A percentile compares a stretch with the other conserved stretches of the same genome.
Conservation (phyloP, 2,329 filamentous ascomycete species). For the Colletotrichum orchidophilum region DNA sequence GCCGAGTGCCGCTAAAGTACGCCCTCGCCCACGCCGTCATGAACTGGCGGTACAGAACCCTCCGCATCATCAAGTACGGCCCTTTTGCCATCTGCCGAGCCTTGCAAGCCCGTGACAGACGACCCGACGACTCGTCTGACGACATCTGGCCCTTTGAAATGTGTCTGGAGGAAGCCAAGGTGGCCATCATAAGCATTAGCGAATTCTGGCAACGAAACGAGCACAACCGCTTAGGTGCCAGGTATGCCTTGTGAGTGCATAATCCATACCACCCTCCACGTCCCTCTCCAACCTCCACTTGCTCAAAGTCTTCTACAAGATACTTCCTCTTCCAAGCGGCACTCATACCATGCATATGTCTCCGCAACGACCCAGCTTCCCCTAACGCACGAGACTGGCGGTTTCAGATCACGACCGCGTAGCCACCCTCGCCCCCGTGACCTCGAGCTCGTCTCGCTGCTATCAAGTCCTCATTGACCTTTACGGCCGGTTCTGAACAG, state of each 20-base stretch:
- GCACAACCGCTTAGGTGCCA: constrained; percentile 51
- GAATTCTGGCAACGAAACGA: constrained; percentile 48
- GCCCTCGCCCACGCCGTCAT: constrained; percentile 52
- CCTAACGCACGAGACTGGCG: constrained; percentile 50
- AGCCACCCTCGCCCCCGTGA: constrained; percentile 47
- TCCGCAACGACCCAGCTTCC: constrained; percentile 52
- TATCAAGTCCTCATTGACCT: constrained; percentile 51
- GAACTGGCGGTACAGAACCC: constrained; percentile 54
- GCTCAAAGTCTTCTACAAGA: too few species aligned
- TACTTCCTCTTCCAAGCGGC: constrained; percentile 61
- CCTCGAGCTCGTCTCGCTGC: constrained; percentile 52
- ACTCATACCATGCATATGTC: constrained; percentile 57
- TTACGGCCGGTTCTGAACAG: constrained; percentile 47
- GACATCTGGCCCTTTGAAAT: constrained; percentile 35
- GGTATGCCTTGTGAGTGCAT: constrained; percentile 52
- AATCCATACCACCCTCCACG: too few species aligned
- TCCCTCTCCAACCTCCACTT: too few species aligned
- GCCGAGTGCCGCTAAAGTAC: constrained; percentile 46
- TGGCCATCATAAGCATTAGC: constrained; percentile 49
- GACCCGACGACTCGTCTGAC: constrained; percentile 5
- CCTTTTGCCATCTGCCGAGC: constrained; percentile 54
- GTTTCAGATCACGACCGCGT: constrained; percentile 50
- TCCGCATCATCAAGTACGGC: constrained; percentile 58
- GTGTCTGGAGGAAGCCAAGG: constrained; percentile 52
- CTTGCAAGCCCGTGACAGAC: constrained; percentile 29